Evolutionary conservation across 2,329 filamentous ascomycete genomes (phyloP).

Genomic region (Talaromyces sp.): DNA sequence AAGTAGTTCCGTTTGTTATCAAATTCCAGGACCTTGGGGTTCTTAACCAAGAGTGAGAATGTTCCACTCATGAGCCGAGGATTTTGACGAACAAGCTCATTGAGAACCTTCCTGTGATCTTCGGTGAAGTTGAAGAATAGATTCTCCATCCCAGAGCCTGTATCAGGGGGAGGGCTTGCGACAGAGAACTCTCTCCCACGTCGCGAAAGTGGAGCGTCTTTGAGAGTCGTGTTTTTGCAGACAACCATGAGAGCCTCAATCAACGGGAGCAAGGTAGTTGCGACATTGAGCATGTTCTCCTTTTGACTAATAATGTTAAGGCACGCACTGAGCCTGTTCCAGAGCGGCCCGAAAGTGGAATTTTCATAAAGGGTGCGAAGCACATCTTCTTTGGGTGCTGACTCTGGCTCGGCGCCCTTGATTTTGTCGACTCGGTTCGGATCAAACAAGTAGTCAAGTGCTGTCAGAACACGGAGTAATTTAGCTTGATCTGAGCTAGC

Average conservation of each 20-base stretch:
- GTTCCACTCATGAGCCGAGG: slow-evolving; percentile 98
- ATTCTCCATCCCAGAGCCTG: slow-evolving; percentile 63
- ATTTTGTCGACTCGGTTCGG: slow-evolving; percentile 59
- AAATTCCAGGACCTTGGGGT: slow-evolving; percentile 97
- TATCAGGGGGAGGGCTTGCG: slow-evolving; percentile 70
- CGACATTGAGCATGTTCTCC: slow-evolving; percentile 94
- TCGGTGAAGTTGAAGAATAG: slow-evolving; percentile 98
- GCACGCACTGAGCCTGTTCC: slow-evolving; percentile 87
- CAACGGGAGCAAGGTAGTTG: slow-evolving; percentile 86
- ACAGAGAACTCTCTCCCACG: slow-evolving; percentile 63
- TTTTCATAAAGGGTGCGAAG: slow-evolving; percentile 86
- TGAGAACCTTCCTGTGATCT: slow-evolving; percentile 94
- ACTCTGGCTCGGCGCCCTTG: slow-evolving; percentile 48
- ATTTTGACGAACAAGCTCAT: slow-evolving; percentile 94
- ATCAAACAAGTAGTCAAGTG: slow-evolving; percentile 92
- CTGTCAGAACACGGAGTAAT: slow-evolving; percentile 82
- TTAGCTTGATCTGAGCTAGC: slow-evolving; percentile 96
- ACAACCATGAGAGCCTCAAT: slow-evolving; percentile 99
- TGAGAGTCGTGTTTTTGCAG: slow-evolving; percentile 91
- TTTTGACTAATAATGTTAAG: slow-evolving; percentile 82
- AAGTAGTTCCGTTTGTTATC: slow-evolving; percentile 99
- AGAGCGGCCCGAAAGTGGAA: slow-evolving; percentile 81
- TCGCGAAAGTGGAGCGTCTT: slow-evolving; percentile 54
- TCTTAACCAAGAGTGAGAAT: slow-evolving; percentile 92
- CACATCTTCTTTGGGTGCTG: slow-evolving; percentile 73